These are phyloP conservation scores for Cutaneotrichosporon cutaneum DNA, from an alignment of 1,284 basidiomycete genomes.

Conservation along the genomic window DNA sequence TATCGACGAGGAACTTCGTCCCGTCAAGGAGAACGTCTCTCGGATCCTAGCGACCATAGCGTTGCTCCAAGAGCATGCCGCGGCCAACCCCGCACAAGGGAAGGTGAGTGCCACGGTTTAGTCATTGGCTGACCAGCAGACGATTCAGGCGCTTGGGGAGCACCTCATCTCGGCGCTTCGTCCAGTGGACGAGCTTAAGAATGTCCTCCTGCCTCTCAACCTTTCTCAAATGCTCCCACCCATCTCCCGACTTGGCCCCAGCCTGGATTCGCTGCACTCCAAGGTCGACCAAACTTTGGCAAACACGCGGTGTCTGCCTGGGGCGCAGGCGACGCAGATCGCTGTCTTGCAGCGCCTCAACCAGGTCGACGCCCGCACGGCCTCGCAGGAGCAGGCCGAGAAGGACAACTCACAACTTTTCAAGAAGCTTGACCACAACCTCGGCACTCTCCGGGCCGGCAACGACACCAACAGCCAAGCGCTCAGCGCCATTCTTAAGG, in stretches of 20 bases:
- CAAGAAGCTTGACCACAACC: background rate
- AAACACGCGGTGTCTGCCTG: background rate
- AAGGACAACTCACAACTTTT: background rate
- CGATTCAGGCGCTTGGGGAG: slow-evolving; percentile 23
- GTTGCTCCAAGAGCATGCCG: background rate
- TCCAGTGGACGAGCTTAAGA: slow-evolving; percentile 23
- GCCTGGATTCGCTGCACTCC: slow-evolving; percentile 8
- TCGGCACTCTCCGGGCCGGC: background rate
- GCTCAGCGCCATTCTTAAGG: background rate
- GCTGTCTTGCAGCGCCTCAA: background rate
- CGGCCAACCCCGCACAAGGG: background rate
- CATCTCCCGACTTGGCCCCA: slow-evolving; percentile 2
- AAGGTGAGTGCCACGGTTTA: slow-evolving; percentile 6
- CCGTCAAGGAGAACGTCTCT: slow-evolving; percentile 1
- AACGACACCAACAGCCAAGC: background rate
- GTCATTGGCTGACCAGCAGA: slow-evolving; percentile 6
- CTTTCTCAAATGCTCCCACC: slow-evolving; percentile 13
- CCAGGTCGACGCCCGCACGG: background rate
- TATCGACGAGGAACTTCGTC: background rate
- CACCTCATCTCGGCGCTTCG: slow-evolving; percentile 28
- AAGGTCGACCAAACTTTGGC: slow-evolving; percentile 10
- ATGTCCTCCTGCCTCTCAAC: slow-evolving; percentile 12
- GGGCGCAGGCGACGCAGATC: background rate
- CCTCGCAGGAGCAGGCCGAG: background rate
- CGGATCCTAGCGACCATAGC: slow-evolving; percentile 2